Conservation (phyloP, 495 filamentous ascomycete genomes). For the Penicillium cinerascens region DNA sequence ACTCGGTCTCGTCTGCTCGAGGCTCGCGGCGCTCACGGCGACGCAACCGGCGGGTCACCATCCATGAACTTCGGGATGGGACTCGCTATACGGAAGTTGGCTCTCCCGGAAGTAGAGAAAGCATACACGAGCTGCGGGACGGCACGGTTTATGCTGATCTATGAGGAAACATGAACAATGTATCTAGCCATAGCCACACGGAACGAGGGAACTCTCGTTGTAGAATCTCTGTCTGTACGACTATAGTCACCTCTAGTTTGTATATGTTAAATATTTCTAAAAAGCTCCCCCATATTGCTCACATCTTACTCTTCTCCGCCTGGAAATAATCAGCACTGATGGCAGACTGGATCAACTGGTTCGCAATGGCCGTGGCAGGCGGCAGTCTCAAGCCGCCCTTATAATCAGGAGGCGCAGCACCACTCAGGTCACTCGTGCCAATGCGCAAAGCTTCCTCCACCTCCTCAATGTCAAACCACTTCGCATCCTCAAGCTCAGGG, state of each 20-base stretch:
- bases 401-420: constrained; percentile 60
- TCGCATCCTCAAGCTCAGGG: constrained; percentile 83
- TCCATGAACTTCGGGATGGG: constrained; percentile 45
- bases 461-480: constrained; percentile 68
- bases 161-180: constrained; percentile 13
- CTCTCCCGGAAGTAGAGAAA: constrained; percentile 32
- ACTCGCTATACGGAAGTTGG: constrained; percentile 42
- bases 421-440: constrained; percentile 65
- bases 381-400: constrained; percentile 69
- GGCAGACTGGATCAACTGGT: constrained; percentile 60
- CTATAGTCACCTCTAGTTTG: background rate
- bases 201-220: background rate
- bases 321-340: constrained; percentile 47
- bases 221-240: background rate
- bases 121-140: constrained; percentile 44
- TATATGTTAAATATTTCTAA: background rate
- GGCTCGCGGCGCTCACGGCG: constrained; percentile 32
- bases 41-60: constrained; percentile 35
- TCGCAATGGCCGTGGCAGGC: constrained; percentile 74
- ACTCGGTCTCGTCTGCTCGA: constrained; percentile 24
- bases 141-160: constrained; percentile 45
- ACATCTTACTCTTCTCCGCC: constrained; percentile 5
- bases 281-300: background rate
- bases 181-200: background rate
- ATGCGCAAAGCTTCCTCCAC: constrained; percentile 57